Base-by-base conservation (phyloP, 129 eudicot genomes). In the Kitagawia praeruptora region DNA sequence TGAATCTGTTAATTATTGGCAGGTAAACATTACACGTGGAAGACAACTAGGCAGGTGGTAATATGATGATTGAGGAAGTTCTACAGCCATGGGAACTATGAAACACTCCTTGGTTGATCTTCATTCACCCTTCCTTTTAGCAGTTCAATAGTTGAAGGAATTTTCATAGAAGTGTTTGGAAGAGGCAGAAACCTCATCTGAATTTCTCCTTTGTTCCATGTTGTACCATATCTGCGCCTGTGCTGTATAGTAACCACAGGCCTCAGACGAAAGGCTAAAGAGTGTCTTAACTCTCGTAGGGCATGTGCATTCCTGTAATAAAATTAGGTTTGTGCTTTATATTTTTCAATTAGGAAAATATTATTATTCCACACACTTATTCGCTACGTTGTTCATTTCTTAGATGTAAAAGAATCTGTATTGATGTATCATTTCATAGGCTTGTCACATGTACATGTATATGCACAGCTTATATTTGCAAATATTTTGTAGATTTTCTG, bases 201-300 rank as follows among this genome's bases (percentile, higher is more conserved):
- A 34, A 84, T 80, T 74, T 69, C 75, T 48, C 39, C 69, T 54
- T 82, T 49, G 83, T 75, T 74, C 78, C 77, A 27, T 79, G 83
- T 54, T 82, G 87, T 79, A 77, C 72, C 75, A 81, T 85, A 85
- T 84, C 18, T 81, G 76, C 85, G 79, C 80, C 73, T 83, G 75
- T 85, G 87, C 16, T 87, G 86, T 89, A 82, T 87, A 87, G 89
- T 81, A 85, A 78, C 74, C 71, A 74, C 77, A 69, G 78, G 44
- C 71, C 81, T 78, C 79, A 37, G 44, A n/a, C 67, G 61, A 44
- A 80, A 83, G 31, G 40, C 64, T 49, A 75, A 81, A 71, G 77
- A 75, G 84, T 78, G 45, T 39, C 73, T n/a, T 58, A 58, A 23
- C 67, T 58, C 67, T 77, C 75, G 80, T 80, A 83, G 80, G 82